Conservation (phyloP, 2,329 filamentous ascomycete species). For the Tolypocladium inflatum region DNA sequence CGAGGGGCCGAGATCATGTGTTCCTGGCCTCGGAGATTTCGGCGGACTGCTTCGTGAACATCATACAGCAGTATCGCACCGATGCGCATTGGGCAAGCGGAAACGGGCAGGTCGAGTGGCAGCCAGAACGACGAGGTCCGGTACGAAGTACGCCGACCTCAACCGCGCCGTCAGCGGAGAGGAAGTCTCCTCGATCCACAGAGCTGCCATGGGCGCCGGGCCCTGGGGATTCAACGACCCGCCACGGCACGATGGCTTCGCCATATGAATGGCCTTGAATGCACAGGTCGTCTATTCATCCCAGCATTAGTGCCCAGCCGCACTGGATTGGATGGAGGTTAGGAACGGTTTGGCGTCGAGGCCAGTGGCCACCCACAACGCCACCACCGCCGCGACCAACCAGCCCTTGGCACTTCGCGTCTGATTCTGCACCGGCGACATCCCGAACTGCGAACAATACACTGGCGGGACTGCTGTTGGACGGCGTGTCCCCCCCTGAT, state of each 20-base stretch:
- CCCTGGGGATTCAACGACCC: constrained; percentile 72
- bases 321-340: neutral
- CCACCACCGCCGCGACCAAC: neutral
- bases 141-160: constrained; percentile 55
- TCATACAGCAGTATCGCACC: constrained; percentile 84
- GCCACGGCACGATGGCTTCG: constrained; percentile 41
- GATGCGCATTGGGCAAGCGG: constrained; percentile 69
- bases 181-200: constrained; percentile 57
- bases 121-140: constrained; percentile 36
- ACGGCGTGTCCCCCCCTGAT: neutral
- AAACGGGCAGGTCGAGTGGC: constrained; percentile 22
- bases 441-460: neutral
- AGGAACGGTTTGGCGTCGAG: neutral
- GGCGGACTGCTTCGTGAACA: constrained; percentile 67
- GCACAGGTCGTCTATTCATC: neutral
- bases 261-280: constrained; percentile 23
- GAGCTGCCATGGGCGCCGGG: constrained; percentile 60
- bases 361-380: neutral
- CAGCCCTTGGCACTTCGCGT: neutral
- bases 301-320: neutral
- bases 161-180: constrained; percentile 51
- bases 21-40: constrained; percentile 69
- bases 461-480: neutral
- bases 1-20: constrained; percentile 65
- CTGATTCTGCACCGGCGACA: neutral